Conservation (phyloP, 2,329 filamentous ascomycete genomes). For the Raffaelea ambrosiae region DNA sequence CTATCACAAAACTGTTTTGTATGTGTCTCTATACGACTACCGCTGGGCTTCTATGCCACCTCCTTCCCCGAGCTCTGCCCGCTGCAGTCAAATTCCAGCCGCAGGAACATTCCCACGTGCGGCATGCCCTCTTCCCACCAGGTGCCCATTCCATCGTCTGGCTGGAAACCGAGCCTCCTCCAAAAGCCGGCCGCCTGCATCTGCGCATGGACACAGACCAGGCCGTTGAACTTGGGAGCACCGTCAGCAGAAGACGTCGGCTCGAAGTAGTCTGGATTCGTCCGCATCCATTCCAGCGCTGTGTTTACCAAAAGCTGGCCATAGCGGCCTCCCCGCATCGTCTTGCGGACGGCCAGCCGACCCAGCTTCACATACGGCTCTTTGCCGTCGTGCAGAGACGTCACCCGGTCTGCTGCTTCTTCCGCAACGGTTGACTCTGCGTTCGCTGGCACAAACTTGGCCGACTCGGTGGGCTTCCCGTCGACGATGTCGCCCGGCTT, state of each 20-base stretch:
- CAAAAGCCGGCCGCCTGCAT: constrained; percentile 56
- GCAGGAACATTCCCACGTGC: constrained; percentile 74
- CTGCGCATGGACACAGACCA: constrained; percentile 76
- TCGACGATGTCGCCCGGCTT: constrained; percentile 18
- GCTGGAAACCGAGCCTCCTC: constrained; percentile 61
- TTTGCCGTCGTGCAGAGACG: constrained; percentile 45
- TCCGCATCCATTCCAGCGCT: constrained; percentile 58
- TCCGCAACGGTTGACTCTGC: too few species aligned
- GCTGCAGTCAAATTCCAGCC: constrained; percentile 30
- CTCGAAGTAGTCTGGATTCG: constrained; percentile 50
- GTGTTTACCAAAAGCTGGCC: constrained; percentile 58
- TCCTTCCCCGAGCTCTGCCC: neutral
- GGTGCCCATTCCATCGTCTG: constrained; percentile 62
- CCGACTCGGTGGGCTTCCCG: constrained; percentile 5
- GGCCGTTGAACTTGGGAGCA: constrained; percentile 57
- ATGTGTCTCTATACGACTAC: too few species aligned
- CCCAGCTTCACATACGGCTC: constrained; percentile 81
- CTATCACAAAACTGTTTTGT: too few species aligned
- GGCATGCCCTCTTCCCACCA: constrained; percentile 82
- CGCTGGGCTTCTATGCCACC: constrained; percentile 5
- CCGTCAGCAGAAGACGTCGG: too few species aligned
- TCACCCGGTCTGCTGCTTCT: too few species aligned
- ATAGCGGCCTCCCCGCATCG: constrained; percentile 58
- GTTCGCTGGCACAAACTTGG: constrained; percentile 7
- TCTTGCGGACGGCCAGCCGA: constrained; percentile 60